Percentiles rank a stretch among this genome's conserved stretches.
Conservation (phyloP, 2,329 filamentous ascomycete genomes). For the Trichoderma gracile region DNA sequence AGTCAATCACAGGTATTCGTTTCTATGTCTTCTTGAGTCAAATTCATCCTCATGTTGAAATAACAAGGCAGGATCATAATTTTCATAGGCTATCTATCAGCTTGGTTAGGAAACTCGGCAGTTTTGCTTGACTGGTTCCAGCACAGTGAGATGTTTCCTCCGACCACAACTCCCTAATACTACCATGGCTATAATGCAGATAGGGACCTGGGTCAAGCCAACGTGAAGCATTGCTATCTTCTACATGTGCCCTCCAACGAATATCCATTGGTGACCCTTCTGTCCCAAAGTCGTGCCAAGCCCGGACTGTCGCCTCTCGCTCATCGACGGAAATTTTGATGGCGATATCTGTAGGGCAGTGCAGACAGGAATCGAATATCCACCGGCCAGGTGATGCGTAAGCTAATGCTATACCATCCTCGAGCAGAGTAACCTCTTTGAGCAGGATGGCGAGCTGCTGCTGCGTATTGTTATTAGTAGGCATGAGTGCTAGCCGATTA, state of each 20-base stretch:
- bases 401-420: slow-evolving; percentile 4
- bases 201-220: not conserved
- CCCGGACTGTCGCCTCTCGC: slow-evolving; percentile 5
- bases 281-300: not conserved
- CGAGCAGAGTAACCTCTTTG: not conserved
- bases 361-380: slow-evolving; percentile 11
- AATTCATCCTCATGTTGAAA: too few species aligned
- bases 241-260: not conserved
- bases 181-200: not conserved
- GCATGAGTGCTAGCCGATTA: not conserved
- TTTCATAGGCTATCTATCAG: not conserved
- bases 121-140: not conserved
- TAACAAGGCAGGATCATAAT: too few species aligned
- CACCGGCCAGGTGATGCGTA: slow-evolving; percentile 2
- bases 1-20: too few species aligned
- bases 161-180: not conserved
- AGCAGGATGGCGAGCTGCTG: not conserved
- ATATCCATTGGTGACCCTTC: not conserved
- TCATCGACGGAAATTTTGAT: slow-evolving; percentile 1
- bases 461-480: not conserved
- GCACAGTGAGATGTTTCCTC: not conserved
- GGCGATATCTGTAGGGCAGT: slow-evolving; percentile 4
- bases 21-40: too few species aligned
- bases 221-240: rapidly evolving
- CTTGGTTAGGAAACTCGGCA: not conserved